These are phyloP conservation scores for Chloranthus sessilifolius DNA, from an alignment of 164 flowering plant species.

Conservation along the genomic window DNA sequence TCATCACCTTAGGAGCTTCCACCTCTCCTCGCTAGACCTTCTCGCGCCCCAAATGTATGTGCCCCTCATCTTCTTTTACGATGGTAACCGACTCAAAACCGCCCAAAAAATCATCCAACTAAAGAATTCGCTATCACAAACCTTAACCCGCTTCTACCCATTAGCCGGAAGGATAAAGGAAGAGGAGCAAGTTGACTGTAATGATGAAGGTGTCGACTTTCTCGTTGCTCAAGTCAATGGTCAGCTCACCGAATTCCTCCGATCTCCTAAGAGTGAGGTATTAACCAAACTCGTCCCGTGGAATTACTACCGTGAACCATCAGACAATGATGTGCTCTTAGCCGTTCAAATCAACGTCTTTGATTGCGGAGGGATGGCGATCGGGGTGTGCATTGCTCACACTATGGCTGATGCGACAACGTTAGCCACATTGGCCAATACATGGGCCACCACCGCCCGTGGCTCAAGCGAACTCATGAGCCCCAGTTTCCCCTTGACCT, in stretches of 20 bases:
- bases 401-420: constrained; percentile 29
- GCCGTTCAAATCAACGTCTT: constrained; percentile 35
- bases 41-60: constrained; percentile 3
- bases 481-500: constrained; percentile 17
- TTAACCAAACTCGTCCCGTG: constrained; percentile 16
- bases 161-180: constrained; percentile 12
- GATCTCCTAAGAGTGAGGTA: background rate
- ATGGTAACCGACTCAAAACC: background rate
- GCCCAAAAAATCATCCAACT: background rate
- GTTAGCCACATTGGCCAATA: constrained; percentile 18
- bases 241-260: constrained; percentile 1
- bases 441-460: constrained; percentile 29
- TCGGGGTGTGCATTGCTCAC: constrained; percentile 32
- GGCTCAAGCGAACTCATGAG: no score
- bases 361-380: constrained; percentile 32
- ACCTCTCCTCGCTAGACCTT: constrained; percentile 17
- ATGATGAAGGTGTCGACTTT: constrained; percentile 9
- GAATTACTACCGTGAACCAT: background rate
- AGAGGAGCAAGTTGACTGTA: background rate
- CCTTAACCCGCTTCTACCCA: constrained; percentile 9
- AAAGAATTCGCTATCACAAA: constrained; percentile 9
- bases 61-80: constrained; percentile 14
- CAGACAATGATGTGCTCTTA: constrained; percentile 3
- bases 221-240: constrained; percentile 3
- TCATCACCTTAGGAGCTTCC: constrained; percentile 5